phyloP scores from a whole-genome alignment of 164 flowering plant genomes.

The Paratinospora sagittata region DNA sequence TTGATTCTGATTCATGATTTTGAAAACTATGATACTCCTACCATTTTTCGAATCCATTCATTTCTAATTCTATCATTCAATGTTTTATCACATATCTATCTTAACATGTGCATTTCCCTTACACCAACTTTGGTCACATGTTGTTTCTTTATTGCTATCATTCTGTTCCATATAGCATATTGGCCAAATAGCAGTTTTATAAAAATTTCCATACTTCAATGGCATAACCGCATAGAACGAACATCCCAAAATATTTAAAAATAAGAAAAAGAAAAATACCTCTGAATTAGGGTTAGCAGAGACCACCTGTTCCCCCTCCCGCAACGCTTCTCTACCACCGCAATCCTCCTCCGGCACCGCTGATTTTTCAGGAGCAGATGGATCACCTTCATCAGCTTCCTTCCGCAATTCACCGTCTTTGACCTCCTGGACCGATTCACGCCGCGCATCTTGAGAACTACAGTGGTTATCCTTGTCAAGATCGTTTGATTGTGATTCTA shows the following conservation, averaged over 20 bases:
- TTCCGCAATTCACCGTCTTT: background rate
- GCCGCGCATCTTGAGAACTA: slow-evolving; percentile 1
- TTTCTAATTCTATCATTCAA: no score
- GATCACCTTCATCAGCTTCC: background rate
- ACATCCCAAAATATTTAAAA: background rate
- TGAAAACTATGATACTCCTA: no score
- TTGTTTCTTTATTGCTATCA: no score
- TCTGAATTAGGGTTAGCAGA: slow-evolving; percentile 19
- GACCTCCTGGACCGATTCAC: background rate
- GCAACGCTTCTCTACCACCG: slow-evolving; percentile 11
- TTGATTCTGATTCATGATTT: no score
- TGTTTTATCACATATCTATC: no score
- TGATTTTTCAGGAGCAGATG: background rate
- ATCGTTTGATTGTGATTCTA: background rate
- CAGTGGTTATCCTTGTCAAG: background rate
- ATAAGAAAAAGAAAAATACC: slow-evolving; percentile 17
- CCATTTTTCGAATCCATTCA: no score
- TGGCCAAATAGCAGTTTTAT: no score
- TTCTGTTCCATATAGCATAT: no score
- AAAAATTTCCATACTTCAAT: no score
- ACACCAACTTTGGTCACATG: no score
- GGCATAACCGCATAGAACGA: background rate
- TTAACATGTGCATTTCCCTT: no score
- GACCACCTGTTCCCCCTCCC: slow-evolving; percentile 14
- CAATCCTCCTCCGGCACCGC: slow-evolving; percentile 7